phyloP scores from a whole-genome alignment of 2,329 filamentous ascomycete genomes.

The Calonectria ilicicola region DNA sequence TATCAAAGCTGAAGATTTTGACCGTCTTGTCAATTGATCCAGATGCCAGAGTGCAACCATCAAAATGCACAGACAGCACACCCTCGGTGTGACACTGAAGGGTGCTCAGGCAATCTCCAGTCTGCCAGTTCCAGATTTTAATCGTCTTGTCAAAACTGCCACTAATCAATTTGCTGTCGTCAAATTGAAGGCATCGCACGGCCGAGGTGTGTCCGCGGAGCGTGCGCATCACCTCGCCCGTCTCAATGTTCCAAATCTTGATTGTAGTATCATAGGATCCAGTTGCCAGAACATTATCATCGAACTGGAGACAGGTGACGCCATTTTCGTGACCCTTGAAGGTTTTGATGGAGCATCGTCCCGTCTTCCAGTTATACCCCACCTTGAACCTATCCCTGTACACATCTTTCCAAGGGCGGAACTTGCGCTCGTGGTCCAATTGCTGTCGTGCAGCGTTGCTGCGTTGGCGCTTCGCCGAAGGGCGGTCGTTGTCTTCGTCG shows the following conservation, averaged over 20 bases:
- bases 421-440: conserved; percentile 59
- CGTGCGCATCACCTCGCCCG: conserved; percentile 86
- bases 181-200: conserved; percentile 91
- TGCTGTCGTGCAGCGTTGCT: conserved; percentile 46
- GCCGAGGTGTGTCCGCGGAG: conserved; percentile 84
- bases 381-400: conserved; percentile 97
- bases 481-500: conserved; percentile 43
- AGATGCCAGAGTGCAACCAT: conserved; percentile 84
- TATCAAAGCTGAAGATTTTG: conserved; percentile 92
- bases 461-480: conserved; percentile 49
- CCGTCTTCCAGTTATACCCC: conserved; percentile 97
- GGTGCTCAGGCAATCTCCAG: conserved; percentile 86
- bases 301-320: conserved; percentile 67
- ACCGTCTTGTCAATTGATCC: conserved; percentile 91
- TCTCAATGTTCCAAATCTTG: conserved; percentile 96
- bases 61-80: conserved; percentile 90
- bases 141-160: conserved; percentile 89
- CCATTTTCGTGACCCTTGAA: conserved; percentile 91
- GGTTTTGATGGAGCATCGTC: conserved; percentile 84
- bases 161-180: conserved; percentile 90
- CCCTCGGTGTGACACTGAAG: conserved; percentile 84
- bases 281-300: conserved; percentile 91
- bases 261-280: conserved; percentile 96
- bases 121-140: conserved; percentile 97
- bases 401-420: conserved; percentile 91